Evolutionary conservation across 768 basidiomycete genomes (phyloP).

Genomic region (Arthromyces matolae): DNA sequence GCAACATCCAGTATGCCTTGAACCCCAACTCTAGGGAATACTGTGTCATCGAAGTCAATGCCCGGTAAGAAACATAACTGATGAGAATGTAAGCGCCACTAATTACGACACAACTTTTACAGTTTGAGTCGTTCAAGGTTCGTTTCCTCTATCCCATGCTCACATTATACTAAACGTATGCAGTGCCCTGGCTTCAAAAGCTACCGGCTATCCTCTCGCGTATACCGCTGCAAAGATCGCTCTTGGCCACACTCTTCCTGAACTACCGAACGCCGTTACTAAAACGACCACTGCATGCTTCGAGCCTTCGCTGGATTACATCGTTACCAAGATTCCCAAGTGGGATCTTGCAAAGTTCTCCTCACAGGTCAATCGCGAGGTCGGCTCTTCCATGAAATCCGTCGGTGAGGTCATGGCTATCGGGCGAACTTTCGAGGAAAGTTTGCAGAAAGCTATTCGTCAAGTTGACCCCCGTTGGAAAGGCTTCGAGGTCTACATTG

Average conservation of each 20-base stretch:
- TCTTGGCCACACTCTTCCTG: constrained; percentile 94
- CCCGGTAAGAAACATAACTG: constrained; percentile 52
- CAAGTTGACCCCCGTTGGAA: constrained; percentile 96
- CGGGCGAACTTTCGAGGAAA: constrained; percentile 97
- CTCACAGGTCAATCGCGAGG: constrained; percentile 86
- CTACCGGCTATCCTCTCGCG: constrained; percentile 97
- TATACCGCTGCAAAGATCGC: constrained; percentile 99
- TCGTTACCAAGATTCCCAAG: constrained; percentile 99
- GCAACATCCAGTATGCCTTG: constrained; percentile 97
- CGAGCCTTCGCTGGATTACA: constrained; percentile 97
- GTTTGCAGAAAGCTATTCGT: constrained; percentile 95
- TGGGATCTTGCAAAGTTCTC: constrained; percentile 99
- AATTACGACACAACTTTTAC: constrained; percentile 1
- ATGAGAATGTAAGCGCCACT: not conserved
- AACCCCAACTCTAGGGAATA: constrained; percentile 92
- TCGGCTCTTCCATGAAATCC: constrained; percentile 98
- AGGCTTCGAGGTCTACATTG: constrained; percentile 94
- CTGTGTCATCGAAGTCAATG: constrained; percentile 97
- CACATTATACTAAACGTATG: not conserved
- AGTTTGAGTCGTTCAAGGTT: constrained; percentile 80
- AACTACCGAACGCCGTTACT: constrained; percentile 97
- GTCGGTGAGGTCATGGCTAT: constrained; percentile 99
- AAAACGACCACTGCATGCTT: constrained; percentile 99
- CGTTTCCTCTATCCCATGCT: constrained; percentile 10
- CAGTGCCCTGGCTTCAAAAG: constrained; percentile 95